A percentile compares a stretch with the other conserved stretches of the same genome.
phyloP scores from a whole-genome alignment of 192 early-diverging fungal genomes.

The Linnemannia zychae region DNA sequence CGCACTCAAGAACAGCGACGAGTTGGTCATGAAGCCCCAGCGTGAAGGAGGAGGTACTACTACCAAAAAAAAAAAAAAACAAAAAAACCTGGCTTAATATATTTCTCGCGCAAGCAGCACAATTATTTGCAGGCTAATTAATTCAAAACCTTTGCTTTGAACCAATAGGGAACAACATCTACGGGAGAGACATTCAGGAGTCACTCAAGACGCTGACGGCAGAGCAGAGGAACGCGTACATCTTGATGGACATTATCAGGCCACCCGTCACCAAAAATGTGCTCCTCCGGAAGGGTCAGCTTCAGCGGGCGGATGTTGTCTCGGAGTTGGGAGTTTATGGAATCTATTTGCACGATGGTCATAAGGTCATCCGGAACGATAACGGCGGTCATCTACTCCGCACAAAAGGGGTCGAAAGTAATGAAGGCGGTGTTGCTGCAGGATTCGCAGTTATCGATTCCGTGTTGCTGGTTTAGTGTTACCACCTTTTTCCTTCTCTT shows the following conservation, averaged over 20 bases:
- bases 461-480: conserved; percentile 73
- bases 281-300: conserved; percentile 82
- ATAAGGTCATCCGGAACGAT: conserved; percentile 76
- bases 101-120: not conserved
- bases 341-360: conserved; percentile 78
- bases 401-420: conserved; percentile 86
- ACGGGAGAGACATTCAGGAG: conserved; percentile 84
- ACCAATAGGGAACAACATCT: conserved; percentile 85
- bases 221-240: conserved; percentile 86
- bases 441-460: conserved; percentile 96
- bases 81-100: not conserved
- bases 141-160: not conserved
- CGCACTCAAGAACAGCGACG: conserved; percentile 74
- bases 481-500: not conserved
- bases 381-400: conserved; percentile 91
- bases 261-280: conserved; percentile 80
- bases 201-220: conserved; percentile 65
- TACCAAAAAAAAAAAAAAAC: not conserved
- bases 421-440: conserved; percentile 97
- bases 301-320: conserved; percentile 80
- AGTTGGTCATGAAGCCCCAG: conserved; percentile 95
- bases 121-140: not conserved
- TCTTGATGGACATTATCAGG: conserved; percentile 95
- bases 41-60: conserved; percentile 90
- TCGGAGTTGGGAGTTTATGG: conserved; percentile 97